These are phyloP conservation scores for Kwoniella sp. DNA, from an alignment of 768 basidiomycete genomes.

Conservation along the genomic window DNA sequence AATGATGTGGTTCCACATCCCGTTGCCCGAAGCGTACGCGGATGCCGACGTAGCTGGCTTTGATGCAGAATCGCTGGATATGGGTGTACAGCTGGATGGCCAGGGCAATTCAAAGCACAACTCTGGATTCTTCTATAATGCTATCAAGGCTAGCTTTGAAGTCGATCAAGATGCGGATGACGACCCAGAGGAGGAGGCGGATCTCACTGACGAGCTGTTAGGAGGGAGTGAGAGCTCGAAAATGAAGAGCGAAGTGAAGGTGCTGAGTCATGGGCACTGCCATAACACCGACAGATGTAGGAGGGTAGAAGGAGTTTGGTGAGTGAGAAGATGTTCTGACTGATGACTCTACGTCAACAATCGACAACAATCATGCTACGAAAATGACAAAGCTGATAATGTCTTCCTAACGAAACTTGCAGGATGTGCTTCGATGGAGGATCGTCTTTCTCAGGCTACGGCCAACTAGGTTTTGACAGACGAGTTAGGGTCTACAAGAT, in stretches of 20 bases:
- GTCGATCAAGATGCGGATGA: slow-evolving; percentile 63
- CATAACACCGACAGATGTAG: slow-evolving; percentile 89
- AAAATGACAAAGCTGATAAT: neutral
- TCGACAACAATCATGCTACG: neutral
- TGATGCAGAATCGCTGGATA: slow-evolving; percentile 68
- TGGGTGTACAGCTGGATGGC: slow-evolving; percentile 68
- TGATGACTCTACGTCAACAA: too few relatives aligned
- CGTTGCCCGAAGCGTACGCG: slow-evolving; percentile 75
- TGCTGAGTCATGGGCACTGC: slow-evolving; percentile 85
- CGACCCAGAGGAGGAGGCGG: slow-evolving; percentile 7
- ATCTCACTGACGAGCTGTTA: slow-evolving; percentile 31
- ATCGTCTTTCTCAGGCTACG: slow-evolving; percentile 53
- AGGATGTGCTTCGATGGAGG: slow-evolving; percentile 51
- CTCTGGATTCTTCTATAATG: slow-evolving; percentile 83
- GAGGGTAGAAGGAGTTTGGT: slow-evolving; percentile 82
- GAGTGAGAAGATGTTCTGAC: slow-evolving; percentile 59
- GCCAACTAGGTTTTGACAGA: slow-evolving; percentile 73
- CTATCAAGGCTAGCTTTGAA: slow-evolving; percentile 71
- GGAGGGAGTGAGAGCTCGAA: slow-evolving; percentile 52
- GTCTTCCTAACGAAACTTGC: neutral
- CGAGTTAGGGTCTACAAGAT: slow-evolving; percentile 87
- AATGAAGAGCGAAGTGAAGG: slow-evolving; percentile 73
- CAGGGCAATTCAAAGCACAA: slow-evolving; percentile 58
- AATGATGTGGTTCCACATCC: slow-evolving; percentile 97
- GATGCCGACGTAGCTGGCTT: slow-evolving; percentile 68